Conservation (phyloP, 257 asterid species). For the Scutellaria minor region DNA sequence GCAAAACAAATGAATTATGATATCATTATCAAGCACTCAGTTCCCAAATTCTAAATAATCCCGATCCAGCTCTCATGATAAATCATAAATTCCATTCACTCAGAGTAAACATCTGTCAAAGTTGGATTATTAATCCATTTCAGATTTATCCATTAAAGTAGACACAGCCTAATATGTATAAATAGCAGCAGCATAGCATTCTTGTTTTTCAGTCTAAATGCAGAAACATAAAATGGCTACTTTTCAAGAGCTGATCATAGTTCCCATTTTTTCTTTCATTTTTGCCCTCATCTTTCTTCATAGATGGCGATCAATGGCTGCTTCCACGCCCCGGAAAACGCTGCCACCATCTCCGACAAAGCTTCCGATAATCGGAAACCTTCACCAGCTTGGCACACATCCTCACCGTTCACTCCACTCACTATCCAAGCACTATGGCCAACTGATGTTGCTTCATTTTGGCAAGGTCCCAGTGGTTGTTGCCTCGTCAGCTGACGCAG, state of each 20-base stretch:
- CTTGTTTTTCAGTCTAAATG: no score
- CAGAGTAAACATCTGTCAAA: no score
- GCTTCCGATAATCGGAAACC: slow-evolving; percentile 50
- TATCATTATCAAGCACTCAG: no score
- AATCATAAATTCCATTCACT: no score
- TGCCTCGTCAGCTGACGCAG: slow-evolving; percentile 43
- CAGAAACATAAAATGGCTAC: slow-evolving; percentile 4
- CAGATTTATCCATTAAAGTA: no score
- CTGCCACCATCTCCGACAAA: slow-evolving; percentile 49
- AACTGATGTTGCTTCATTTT: slow-evolving; percentile 43
- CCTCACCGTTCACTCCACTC: slow-evolving; percentile 49
- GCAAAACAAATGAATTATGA: no score
- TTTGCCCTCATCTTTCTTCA: slow-evolving; percentile 19
- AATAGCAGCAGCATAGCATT: no score
- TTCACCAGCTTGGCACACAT: slow-evolving; percentile 45
- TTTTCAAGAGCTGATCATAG: not conserved
- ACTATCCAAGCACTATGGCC: slow-evolving; percentile 44
- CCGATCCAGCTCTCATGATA: no score
- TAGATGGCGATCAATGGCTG: not conserved
- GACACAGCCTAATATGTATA: no score
- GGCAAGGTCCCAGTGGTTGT: slow-evolving; percentile 46
- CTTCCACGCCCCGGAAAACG: slow-evolving; percentile 19
- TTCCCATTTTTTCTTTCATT: not conserved
- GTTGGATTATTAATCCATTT: no score
- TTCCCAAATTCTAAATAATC: no score